Evolutionary conservation across 441 rosid genomes (phyloP), one percentile per base, ranked within the genome.

Genomic region (Croton laevigatus): DNA sequence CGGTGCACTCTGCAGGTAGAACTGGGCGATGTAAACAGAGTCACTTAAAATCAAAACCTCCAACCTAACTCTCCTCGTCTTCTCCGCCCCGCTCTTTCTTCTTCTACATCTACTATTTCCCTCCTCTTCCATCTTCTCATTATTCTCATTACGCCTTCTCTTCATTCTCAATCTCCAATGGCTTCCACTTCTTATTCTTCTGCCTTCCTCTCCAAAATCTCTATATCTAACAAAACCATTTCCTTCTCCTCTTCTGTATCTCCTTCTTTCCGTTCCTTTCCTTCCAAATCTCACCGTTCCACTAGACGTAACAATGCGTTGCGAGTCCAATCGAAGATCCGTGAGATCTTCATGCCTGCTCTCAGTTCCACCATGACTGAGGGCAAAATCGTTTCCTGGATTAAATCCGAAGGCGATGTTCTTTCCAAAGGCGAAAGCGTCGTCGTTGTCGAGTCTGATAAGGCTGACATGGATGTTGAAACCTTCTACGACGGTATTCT

Each of bases 391-490:
- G 97, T 91, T 42, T 91, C 97, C 4, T 94, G 98, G 98, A 79
- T 89, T 77, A 94, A 88, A 79, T 88, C 97, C 20, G 99, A 94
- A 71, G 99, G 97, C 44, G 99, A 94, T 75, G 81, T 82, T 54
- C 93, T 94, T 40, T 83, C 93, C 51, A 91, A 90, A 70, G 99
- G 99, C 22, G 96, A 94, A 71, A 94, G 97, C 75, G 99, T 91
- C 45, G 99, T 94, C 19, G 99, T 94, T 19, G 97, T 94, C 14
- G 97, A 94, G 79, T 94, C 99, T 61, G 99, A 91, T 79, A 94
- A 94, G 76, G 99, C 99, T 8, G 99, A 94, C 78, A 92, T 94
- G 98, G 98, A 94, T 59, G 98, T 94, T 8, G 98, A 95, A 82
- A 92, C 99, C 14, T 95, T 95, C 77, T 92, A 95, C 66, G 97